Percentiles rank a stretch among this genome's conserved stretches.
Evolutionary conservation across 2,329 filamentous ascomycete genomes (phyloP).

Genomic region (Domatiomyces globalis): DNA sequence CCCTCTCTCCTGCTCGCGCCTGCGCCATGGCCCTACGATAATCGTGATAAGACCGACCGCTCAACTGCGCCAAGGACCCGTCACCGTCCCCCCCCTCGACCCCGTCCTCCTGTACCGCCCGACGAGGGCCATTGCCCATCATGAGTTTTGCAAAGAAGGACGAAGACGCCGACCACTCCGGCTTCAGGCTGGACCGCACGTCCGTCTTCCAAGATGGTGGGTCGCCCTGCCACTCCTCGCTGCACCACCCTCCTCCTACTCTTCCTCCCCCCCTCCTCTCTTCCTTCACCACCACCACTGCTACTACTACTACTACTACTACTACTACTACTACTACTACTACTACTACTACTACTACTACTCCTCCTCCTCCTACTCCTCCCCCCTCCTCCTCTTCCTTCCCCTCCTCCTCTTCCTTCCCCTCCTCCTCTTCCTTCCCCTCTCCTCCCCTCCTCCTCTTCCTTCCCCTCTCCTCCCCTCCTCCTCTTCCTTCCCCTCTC

Average conservation of each 20-base stretch:
- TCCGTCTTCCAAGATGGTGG: constrained; percentile 97
- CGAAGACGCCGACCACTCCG: constrained; percentile 83
- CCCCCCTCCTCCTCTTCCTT: too few species aligned
- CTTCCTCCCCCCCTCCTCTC: too few species aligned
- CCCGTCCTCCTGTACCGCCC: background rate
- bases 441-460: too few species aligned
- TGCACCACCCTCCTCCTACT: background rate
- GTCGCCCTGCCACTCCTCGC: background rate
- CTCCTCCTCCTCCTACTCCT: too few species aligned
- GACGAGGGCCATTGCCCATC: constrained; percentile 14
- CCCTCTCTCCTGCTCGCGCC: background rate
- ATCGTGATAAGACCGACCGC: constrained; percentile 4
- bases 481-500: too few species aligned
- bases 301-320: constrained; percentile 2
- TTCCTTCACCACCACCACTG: background rate
- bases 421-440: too few species aligned
- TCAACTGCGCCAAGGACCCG: too few species aligned
- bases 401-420: too few species aligned
- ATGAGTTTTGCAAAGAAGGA: constrained; percentile 99
- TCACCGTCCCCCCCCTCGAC: background rate
- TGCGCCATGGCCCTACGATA: constrained; percentile 16
- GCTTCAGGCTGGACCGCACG: constrained; percentile 95
- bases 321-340: background rate
- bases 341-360: background rate
- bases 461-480: too few species aligned